These are phyloP conservation scores for Huntiella bhutanensis DNA, from an alignment of 2,329 filamentous ascomycete genomes.

Conservation along the genomic window DNA sequence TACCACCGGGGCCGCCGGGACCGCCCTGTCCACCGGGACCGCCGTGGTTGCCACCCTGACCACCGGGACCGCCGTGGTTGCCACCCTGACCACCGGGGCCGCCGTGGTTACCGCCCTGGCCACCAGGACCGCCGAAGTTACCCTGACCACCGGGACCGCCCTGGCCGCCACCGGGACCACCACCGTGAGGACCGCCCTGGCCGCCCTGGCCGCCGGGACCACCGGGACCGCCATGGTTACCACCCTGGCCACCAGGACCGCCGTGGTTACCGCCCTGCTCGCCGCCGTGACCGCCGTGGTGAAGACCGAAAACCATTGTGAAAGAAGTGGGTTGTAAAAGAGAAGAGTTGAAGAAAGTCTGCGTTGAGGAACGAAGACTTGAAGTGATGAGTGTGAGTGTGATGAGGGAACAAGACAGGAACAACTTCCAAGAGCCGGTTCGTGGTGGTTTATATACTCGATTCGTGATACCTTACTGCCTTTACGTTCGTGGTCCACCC, in stretches of 20 bases:
- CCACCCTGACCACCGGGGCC: not conserved
- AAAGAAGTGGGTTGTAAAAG: not conserved
- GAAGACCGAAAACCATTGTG: slow-evolving; percentile 9
- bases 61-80: not conserved
- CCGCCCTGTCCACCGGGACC: not conserved
- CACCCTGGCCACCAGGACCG: not conserved
- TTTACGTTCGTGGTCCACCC: too few relatives aligned
- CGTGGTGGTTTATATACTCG: too few relatives aligned
- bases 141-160: slow-evolving; percentile 1
- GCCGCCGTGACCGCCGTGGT: slow-evolving; percentile 1
- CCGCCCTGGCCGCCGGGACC: too few relatives aligned
- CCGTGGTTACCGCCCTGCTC: slow-evolving; percentile 1
- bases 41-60: not conserved
- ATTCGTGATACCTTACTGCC: too few relatives aligned
- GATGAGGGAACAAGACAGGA: too few relatives aligned
- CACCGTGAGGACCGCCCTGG: not conserved
- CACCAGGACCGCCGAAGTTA: not conserved
- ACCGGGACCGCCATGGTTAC: not conserved
- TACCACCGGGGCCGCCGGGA: slow-evolving; percentile 2
- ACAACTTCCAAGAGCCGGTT: too few relatives aligned
- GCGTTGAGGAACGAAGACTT: not conserved
- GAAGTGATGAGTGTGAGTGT: not conserved
- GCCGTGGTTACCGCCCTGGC: not conserved
- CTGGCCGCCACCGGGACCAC: not conserved
- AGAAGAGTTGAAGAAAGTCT: slow-evolving; percentile 1